Percentiles rank a stretch among this genome's conserved stretches.
Conservation (phyloP, 2,329 filamentous ascomycete species). For the Macroventuria anomochaeta region DNA sequence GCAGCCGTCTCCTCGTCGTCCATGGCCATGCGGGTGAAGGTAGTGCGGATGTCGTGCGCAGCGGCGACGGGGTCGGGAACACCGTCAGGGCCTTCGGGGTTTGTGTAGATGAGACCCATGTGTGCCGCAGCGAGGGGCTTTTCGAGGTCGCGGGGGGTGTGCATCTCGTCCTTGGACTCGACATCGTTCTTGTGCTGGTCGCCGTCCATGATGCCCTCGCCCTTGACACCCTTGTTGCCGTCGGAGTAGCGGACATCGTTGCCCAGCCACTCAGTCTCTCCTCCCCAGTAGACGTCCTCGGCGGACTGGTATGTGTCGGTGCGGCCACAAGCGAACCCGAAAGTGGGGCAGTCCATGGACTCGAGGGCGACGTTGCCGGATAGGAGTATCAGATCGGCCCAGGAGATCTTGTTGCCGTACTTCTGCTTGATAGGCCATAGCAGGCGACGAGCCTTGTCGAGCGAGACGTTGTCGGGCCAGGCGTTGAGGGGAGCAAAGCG, state of each 20-base stretch:
- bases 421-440: conserved; percentile 85
- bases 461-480: conserved; percentile 79
- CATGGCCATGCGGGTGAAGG: conserved; percentile 83
- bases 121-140: conserved; percentile 70
- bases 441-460: conserved; percentile 81
- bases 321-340: conserved; percentile 76
- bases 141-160: conserved; percentile 68
- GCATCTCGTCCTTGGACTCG: conserved; percentile 43
- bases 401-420: conserved; percentile 82
- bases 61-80: conserved; percentile 72
- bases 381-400: conserved; percentile 75
- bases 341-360: conserved; percentile 75
- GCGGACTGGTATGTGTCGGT: conserved; percentile 77
- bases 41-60: conserved; percentile 74
- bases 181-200: conserved; percentile 40
- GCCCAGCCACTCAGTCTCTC: conserved; percentile 75
- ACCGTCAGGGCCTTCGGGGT: conserved; percentile 76
- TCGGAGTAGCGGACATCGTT: conserved; percentile 72
- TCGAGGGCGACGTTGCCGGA: conserved; percentile 79
- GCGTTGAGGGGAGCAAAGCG: conserved; percentile 81
- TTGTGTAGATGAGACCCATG: conserved; percentile 83
- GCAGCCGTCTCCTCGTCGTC: conserved; percentile 82
- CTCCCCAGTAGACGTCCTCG: conserved; percentile 78
- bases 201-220: conserved; percentile 48
- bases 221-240: conserved; percentile 56